Conservation (phyloP, 768 basidiomycete genomes). For the Trametes cingulata region DNA sequence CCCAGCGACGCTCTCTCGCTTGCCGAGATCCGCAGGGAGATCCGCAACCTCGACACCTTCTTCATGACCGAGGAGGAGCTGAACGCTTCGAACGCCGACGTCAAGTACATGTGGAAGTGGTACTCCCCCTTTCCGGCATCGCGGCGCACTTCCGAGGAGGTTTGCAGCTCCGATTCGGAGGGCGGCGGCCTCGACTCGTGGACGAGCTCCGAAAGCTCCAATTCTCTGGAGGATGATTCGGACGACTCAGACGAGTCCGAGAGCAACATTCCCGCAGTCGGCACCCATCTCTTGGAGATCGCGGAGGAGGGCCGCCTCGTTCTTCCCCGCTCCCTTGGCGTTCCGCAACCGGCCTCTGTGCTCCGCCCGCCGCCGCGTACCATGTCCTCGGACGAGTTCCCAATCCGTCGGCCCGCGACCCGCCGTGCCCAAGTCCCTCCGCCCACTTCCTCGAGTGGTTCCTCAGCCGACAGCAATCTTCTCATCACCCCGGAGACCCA, state of each 20-base stretch:
- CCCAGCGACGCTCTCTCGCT: constrained; percentile 24
- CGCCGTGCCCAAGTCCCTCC: neutral
- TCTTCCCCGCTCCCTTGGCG: neutral
- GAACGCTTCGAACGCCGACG: neutral
- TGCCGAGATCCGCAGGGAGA: constrained; percentile 20
- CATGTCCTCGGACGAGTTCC: constrained; percentile 10
- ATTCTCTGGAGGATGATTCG: neutral
- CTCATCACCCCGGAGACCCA: constrained; percentile 22
- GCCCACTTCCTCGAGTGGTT: neutral
- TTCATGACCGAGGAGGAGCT: constrained; percentile 25
- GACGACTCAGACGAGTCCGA: neutral
- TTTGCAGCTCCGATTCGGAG: neutral
- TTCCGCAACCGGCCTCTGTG: neutral
- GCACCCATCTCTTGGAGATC: neutral
- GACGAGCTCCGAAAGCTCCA: constrained; percentile 12
- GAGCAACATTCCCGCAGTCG: neutral
- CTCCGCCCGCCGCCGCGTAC: neutral
- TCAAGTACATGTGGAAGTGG: constrained; percentile 5
- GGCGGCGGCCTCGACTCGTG: constrained; percentile 10
- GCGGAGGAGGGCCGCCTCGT: neutral
- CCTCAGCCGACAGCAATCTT: neutral
- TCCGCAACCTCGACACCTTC: constrained; percentile 31
- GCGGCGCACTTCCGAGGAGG: neutral
- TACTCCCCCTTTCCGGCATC: neutral
- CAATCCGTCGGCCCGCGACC: constrained; percentile 6